A percentile compares a stretch with the other conserved stretches of the same genome.
Evolutionary conservation across 176 grass and related monocot genomes (phyloP).

Genomic region (Cymbopogon citratus): DNA sequence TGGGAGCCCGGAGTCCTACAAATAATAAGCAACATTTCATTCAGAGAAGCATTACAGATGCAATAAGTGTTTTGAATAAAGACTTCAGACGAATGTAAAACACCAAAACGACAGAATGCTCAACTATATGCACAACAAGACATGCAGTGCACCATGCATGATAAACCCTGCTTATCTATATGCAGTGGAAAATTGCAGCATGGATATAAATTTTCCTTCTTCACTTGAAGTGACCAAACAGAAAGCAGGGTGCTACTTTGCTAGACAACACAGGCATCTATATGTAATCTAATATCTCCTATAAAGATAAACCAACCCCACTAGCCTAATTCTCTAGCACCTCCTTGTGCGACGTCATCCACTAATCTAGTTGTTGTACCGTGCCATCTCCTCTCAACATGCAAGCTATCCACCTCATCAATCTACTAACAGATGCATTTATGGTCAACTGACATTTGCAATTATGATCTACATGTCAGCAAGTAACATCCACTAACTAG

Average conservation of each 20-base stretch:
- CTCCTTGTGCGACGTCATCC: no score
- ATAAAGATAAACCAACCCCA: no score
- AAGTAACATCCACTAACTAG: no score
- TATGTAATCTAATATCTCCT: no score
- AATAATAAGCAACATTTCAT: conserved; percentile 23
- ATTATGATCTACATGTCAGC: no score
- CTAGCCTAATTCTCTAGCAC: no score
- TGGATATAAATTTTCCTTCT: not conserved
- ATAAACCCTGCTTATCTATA: not conserved
- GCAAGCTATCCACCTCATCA: no score
- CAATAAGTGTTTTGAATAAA: conserved; percentile 7
- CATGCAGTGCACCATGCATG: not conserved
- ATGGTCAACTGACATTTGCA: no score
- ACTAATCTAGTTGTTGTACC: no score
- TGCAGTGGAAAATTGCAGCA: not conserved
- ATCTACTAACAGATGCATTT: no score
- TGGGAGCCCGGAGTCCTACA: conserved; percentile 44
- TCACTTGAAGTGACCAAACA: not conserved
- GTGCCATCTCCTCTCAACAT: no score
- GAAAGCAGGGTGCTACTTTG: not conserved
- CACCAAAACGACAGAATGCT: not conserved
- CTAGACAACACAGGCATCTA: not conserved
- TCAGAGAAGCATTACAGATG: conserved; percentile 16
- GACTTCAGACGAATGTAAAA: not conserved
- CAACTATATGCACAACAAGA: not conserved